phyloP scores from a whole-genome alignment of 495 filamentous ascomycete species.

The Neurospora sp. region DNA sequence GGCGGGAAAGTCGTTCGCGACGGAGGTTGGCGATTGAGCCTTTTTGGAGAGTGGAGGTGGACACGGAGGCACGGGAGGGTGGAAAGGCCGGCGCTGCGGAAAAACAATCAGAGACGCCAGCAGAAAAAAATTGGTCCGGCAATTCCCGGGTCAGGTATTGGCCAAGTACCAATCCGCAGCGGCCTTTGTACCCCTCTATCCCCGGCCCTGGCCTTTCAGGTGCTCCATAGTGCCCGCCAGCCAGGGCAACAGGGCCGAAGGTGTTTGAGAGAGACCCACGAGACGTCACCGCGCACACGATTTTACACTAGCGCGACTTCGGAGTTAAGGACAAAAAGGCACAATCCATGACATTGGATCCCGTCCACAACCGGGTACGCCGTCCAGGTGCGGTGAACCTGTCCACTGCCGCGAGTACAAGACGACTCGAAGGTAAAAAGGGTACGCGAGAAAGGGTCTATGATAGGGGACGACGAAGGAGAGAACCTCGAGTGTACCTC shows the following conservation, averaged over 20 bases:
- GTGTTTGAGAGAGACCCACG: neutral
- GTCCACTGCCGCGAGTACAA: neutral
- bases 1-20: conserved; percentile 16
- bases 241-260: neutral
- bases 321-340: neutral
- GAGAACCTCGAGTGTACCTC: neutral
- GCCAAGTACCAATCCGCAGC: conserved; percentile 4
- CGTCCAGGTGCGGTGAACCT: neutral
- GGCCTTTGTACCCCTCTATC: neutral
- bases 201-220: neutral
- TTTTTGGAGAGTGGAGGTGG: conserved; percentile 16
- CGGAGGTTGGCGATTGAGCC: conserved; percentile 17
- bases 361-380: neutral
- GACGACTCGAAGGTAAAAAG: neutral
- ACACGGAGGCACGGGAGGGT: conserved; percentile 6
- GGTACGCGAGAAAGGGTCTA: neutral
- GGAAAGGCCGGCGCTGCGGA: conserved; percentile 6
- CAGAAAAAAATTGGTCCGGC: conserved; percentile 19
- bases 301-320: neutral
- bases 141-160: conserved; percentile 18
- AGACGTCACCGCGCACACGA: neutral
- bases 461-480: neutral
- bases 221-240: neutral
- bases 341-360: neutral
- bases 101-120: conserved; percentile 1